A percentile compares a stretch with the other conserved stretches of the same genome.
phyloP scores from a whole-genome alignment of 371 early-diverging fungal species.

The Rhizopus delemar region DNA sequence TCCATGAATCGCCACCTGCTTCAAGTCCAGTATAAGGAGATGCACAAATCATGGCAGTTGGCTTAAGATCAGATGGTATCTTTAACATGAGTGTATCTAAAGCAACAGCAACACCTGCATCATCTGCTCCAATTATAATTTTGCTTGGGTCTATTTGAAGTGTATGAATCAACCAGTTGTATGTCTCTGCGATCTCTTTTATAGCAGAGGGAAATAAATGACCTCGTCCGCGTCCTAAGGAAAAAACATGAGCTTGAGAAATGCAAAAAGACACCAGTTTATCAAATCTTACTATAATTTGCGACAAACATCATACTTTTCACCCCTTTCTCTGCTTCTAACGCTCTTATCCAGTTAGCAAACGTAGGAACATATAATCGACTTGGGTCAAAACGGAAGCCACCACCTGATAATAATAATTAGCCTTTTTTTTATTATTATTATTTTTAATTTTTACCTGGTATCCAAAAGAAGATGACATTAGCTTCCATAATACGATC shows the following conservation, averaged over 20 bases:
- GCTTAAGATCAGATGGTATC: constrained; percentile 17
- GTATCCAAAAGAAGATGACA: constrained; percentile 45
- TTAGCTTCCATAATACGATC: constrained; percentile 36
- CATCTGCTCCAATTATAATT: constrained; percentile 36
- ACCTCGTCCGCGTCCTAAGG: constrained; percentile 30
- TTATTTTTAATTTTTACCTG: constrained; percentile 25
- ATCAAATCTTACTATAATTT: constrained; percentile 31
- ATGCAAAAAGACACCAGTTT: background rate
- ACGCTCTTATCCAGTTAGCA: constrained; percentile 35
- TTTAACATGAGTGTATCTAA: constrained; percentile 35
- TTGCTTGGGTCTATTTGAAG: constrained; percentile 26
- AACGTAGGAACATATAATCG: constrained; percentile 36
- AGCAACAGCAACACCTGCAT: constrained; percentile 41
- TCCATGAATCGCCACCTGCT: constrained; percentile 45
- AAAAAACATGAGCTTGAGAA: background rate
- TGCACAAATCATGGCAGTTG: constrained; percentile 36
- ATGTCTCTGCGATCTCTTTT: constrained; percentile 31
- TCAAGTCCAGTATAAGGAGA: constrained; percentile 51
- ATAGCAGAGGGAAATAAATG: constrained; percentile 36
- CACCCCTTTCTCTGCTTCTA: constrained; percentile 41
- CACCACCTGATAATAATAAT: constrained; percentile 31
- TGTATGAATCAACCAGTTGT: constrained; percentile 32
- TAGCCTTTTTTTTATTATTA: background rate
- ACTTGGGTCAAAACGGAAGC: constrained; percentile 42
- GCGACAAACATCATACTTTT: constrained; percentile 45